Evolutionary conservation across 2,329 filamentous ascomycete genomes (phyloP), one percentile per base, ranked within the genome.

Genomic region (Pseudonectria buxi): DNA sequence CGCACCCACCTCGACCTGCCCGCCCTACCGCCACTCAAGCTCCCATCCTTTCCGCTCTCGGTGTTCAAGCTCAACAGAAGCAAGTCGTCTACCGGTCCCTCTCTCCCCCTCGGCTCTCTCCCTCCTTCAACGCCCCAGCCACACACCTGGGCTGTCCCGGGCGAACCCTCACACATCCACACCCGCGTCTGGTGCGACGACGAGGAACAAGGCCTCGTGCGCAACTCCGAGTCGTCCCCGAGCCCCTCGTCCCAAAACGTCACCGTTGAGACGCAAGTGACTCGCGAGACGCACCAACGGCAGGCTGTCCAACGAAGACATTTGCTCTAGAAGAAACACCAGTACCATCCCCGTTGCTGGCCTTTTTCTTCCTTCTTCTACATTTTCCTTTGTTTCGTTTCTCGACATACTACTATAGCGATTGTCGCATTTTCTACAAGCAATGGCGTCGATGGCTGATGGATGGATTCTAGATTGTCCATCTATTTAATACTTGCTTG

Each of bases 1-100:
- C 55, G 56, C 31, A 61, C 57, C n/a, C 49, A 44, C 13, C 39
- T 58, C 41, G 48, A 53, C 36, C 37, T 61, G 27, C 42, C 40
- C 12, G 38, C 50, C 4, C 46, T 22, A 5, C 18, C 18, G 9
- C 18, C 54, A 3, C 46, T 53, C 25, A 35, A 46, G 2, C 22
- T 54, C 1, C 43, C 47, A 4, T 49, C 36, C 13, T 47, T 54
- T 36, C 30, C 35, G 14, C 36, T 36, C 11, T 37, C 32, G 3
- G 46, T 39, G 13, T 25, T 15, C 26, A 45, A 46, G 16, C 24
- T 37, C 10, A 35, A 15, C 10, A 35, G 14, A 11, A n/a, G 7
- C 10, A 31, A 30, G 3, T 14, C 32, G 12, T 27, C 34, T 7
- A 18, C 33, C 7, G 35, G 40, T 9, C 28, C 24, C 7, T 30